These are phyloP conservation scores for Trichoderma sp. DNA, from an alignment of 2,329 filamentous ascomycete species.

Conservation along the genomic window DNA sequence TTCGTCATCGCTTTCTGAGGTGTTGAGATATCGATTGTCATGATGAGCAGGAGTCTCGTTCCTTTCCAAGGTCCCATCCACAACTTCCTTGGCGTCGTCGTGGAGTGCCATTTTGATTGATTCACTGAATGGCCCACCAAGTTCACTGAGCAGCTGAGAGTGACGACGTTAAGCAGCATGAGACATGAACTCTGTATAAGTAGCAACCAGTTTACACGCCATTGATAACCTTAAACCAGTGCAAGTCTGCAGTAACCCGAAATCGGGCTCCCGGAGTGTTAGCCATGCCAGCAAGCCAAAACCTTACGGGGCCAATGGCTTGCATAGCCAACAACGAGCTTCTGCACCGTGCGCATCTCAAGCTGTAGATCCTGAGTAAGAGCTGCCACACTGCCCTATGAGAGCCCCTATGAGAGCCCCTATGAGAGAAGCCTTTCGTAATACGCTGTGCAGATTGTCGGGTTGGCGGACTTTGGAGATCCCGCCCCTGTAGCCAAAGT, in stretches of 20 bases:
- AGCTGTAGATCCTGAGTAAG: not conserved
- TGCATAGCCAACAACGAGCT: not conserved
- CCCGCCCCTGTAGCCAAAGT: not conserved
- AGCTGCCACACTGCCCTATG: not conserved
- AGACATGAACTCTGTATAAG: conserved; percentile 1
- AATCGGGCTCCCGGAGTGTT: conserved; percentile 2
- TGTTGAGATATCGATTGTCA: not conserved
- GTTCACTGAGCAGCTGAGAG: not conserved
- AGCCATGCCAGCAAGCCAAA: conserved; percentile 6
- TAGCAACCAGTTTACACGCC: not conserved
- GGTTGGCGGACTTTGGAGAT: conserved; percentile 12
- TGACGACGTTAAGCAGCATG: not conserved
- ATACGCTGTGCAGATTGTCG: not conserved
- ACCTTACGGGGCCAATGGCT: conserved; percentile 9
- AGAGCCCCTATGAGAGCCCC: not conserved
- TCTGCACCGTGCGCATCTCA: conserved; percentile 2
- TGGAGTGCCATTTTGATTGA: not conserved
- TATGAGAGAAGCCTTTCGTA: not conserved
- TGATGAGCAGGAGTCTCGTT: not conserved
- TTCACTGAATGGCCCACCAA: not conserved
- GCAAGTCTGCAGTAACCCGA: not conserved
- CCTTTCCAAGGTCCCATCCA: not conserved
- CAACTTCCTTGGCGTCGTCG: not conserved
- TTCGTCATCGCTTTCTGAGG: not conserved
- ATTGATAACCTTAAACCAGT: not conserved